Evolutionary conservation across 495 filamentous ascomycete species (phyloP).

Genomic region (Delitschia confertaspora): DNA sequence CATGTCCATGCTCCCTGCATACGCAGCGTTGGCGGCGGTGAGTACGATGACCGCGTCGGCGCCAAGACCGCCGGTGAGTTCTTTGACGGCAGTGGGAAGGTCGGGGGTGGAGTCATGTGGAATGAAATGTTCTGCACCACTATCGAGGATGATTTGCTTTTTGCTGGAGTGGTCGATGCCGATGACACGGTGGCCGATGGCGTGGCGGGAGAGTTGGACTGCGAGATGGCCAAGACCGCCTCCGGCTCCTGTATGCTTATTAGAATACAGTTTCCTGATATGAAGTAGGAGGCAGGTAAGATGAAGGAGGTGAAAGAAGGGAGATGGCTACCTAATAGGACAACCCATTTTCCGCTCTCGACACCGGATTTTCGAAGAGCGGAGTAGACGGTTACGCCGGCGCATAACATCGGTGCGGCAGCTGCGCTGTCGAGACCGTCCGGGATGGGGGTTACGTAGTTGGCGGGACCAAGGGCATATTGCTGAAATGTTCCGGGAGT

Average conservation of each 20-base stretch:
- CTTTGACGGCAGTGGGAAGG: conserved; percentile 46
- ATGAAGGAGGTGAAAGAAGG: background rate
- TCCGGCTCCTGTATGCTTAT: conserved; percentile 41
- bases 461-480: conserved; percentile 55
- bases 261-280: conserved; percentile 4
- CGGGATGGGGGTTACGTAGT: conserved; percentile 61
- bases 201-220: conserved; percentile 51
- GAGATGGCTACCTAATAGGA: conserved; percentile 43
- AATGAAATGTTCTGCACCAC: conserved; percentile 61
- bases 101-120: conserved; percentile 48
- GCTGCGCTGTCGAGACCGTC: conserved; percentile 47
- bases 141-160: conserved; percentile 47
- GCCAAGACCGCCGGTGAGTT: conserved; percentile 52
- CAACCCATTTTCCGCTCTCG: conserved; percentile 52
- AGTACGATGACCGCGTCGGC: conserved; percentile 56
- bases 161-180: conserved; percentile 61
- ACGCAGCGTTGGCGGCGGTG: conserved; percentile 57
- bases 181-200: conserved; percentile 60
- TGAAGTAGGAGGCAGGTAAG: background rate
- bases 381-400: conserved; percentile 36
- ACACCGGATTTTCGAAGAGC: conserved; percentile 48
- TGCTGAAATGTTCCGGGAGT: conserved; percentile 65
- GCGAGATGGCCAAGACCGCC: conserved; percentile 61
- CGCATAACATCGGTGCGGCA: conserved; percentile 51
- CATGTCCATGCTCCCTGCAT: conserved; percentile 49